Evolutionary conservation across 352 stramenopile species (phyloP).

Genomic region (Pythium rishiriense): DNA sequence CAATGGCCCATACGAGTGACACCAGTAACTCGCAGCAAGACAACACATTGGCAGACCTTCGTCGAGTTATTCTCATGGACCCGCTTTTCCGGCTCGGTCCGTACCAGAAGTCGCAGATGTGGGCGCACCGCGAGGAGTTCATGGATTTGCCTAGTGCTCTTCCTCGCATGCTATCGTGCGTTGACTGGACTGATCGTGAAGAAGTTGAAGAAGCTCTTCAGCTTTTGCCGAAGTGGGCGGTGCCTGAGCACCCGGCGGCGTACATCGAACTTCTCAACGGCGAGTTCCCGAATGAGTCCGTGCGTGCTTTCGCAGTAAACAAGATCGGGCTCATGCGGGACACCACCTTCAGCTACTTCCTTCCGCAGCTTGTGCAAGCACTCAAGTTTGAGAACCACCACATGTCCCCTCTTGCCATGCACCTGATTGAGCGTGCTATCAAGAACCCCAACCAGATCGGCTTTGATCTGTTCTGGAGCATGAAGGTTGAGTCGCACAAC

Average conservation of each 20-base stretch:
- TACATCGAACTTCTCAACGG: conserved; percentile 84
- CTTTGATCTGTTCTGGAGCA: conserved; percentile 89
- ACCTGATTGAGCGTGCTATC: conserved; percentile 87
- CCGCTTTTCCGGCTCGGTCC: conserved; percentile 77
- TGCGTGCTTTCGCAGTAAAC: conserved; percentile 74
- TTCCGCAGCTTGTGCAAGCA: conserved; percentile 87
- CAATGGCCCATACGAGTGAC: conserved; percentile 52
- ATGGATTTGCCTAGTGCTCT: conserved; percentile 70
- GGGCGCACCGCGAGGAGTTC: conserved; percentile 80
- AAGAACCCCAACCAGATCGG: conserved; percentile 89
- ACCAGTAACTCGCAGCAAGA: conserved; percentile 55
- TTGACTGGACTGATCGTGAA: conserved; percentile 75
- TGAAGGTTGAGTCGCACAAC: conserved; percentile 89
- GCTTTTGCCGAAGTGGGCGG: conserved; percentile 68
- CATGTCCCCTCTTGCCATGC: conserved; percentile 65
- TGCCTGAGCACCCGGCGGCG: conserved; percentile 72
- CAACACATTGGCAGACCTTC: conserved; percentile 58
- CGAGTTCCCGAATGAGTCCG: conserved; percentile 73
- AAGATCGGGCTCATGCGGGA: conserved; percentile 87
- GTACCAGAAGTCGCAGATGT: conserved; percentile 85
- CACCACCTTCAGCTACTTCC: conserved; percentile 85
- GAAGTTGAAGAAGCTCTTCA: conserved; percentile 69
- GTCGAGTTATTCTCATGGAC: conserved; percentile 80
- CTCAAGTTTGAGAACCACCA: conserved; percentile 91
- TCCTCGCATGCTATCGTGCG: conserved; percentile 77